Evolutionary conservation across 306 rosid genomes (phyloP).

Genomic region (Vachellia pachyceras): DNA sequence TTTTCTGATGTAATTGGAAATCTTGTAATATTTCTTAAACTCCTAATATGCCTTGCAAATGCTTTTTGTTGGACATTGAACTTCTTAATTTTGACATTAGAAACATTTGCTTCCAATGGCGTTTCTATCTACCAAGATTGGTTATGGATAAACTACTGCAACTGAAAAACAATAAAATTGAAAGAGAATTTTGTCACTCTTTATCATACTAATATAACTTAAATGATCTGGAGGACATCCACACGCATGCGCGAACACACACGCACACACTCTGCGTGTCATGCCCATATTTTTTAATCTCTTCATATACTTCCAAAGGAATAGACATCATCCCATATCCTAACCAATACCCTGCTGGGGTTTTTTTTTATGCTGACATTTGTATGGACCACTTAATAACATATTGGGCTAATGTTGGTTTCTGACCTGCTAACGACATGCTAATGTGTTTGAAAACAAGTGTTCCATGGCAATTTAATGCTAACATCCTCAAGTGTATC

Average conservation of each 20-base stretch:
- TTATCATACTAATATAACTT: conserved; percentile 9
- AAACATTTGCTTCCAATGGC: background rate
- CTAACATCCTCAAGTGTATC: background rate
- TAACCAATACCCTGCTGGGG: background rate
- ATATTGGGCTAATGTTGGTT: background rate
- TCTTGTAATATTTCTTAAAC: conserved; percentile 2
- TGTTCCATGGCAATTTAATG: background rate
- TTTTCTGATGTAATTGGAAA: background rate
- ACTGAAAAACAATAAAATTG: background rate
- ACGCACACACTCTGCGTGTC: background rate
- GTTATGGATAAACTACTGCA: background rate
- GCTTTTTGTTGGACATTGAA: conserved; percentile 6
- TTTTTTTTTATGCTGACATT: background rate
- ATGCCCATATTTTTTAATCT: background rate
- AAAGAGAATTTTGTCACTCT: conserved; percentile 19
- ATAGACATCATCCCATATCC: background rate
- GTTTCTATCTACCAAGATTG: conserved; percentile 7
- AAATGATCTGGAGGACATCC: conserved; percentile 14
- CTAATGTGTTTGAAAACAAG: background rate
- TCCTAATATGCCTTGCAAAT: background rate
- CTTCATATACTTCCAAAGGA: background rate
- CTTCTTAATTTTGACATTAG: conserved; percentile 5
- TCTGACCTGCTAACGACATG: background rate
- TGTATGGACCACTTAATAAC: background rate
- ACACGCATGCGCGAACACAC: too few relatives aligned